Conservation (phyloP, 805 yeast species). For the Zygoascus bituminiphila region DNA sequence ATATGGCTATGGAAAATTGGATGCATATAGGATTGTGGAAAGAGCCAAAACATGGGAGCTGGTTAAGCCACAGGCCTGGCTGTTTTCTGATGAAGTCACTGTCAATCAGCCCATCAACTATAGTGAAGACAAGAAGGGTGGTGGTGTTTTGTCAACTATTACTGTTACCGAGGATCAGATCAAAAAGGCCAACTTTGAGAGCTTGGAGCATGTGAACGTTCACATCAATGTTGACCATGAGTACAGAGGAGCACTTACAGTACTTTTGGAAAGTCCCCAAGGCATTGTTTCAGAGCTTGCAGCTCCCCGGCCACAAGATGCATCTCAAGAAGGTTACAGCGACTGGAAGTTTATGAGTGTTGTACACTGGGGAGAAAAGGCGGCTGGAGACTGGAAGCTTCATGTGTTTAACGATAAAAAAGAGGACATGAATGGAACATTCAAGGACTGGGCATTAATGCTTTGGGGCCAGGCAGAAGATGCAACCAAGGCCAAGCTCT, state of each 20-base stretch:
- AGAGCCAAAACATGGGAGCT: constrained; percentile 68
- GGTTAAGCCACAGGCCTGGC: constrained; percentile 91
- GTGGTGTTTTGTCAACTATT: constrained; percentile 19
- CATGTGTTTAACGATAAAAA: constrained; percentile 39
- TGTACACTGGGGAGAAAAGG: constrained; percentile 93
- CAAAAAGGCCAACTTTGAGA: constrained; percentile 49
- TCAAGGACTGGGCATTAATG: constrained; percentile 67
- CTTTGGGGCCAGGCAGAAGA: constrained; percentile 77
- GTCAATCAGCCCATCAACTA: constrained; percentile 27
- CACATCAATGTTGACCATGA: constrained; percentile 60
- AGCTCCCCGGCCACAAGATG: constrained; percentile 53
- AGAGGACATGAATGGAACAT: constrained; percentile 19
- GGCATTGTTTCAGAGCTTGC: constrained; percentile 73
- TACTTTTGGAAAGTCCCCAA: constrained; percentile 62
- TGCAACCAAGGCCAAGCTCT: constrained; percentile 50
- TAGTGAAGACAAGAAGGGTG: constrained; percentile 1
- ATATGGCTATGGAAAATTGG: constrained; percentile 89
- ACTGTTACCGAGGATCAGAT: constrained; percentile 42
- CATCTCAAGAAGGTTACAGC: constrained; percentile 46
- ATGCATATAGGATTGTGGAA: constrained; percentile 66
- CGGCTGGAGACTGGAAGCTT: constrained; percentile 75
- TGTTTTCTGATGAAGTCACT: constrained; percentile 37
- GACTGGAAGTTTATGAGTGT: constrained; percentile 94
- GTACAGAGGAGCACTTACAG: constrained; percentile 61
- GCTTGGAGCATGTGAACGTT: constrained; percentile 80